Base-by-base conservation (phyloP, 106 monocot genomes). In the Vanilla planifolia region DNA sequence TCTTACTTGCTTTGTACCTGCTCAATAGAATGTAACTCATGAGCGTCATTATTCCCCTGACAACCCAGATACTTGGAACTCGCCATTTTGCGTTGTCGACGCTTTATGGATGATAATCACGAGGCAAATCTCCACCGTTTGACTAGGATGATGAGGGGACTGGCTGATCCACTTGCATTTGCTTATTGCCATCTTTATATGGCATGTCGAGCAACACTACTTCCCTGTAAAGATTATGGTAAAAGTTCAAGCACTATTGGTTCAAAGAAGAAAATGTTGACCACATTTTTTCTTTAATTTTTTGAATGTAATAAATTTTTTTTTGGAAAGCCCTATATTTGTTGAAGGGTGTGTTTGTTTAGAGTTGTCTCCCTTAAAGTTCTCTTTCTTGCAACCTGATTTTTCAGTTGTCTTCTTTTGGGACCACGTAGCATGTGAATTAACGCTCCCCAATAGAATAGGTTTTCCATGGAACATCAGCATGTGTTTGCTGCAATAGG, bases 111-210 rank as follows among this genome's bases (percentile, higher is more conserved):
- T 14, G 79, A 70, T 5, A 3, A 66, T 40, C 73, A 48, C 23
- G 28, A 21, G 6, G 19, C 16, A 24, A 52, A 62, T 40, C 27
- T 79, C 37, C 51, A 55, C 3, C 73, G 79, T 6, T 44, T 79
- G 55, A 25, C 69, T 22, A 74, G 69, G 79, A 79, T 79, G 79
- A 69, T 79, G 69, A 79, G 73, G 68, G 79, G 79, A 22, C 37
- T 79, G 8, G 68, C 79, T 33, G 79, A 79, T 74, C 79, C 79
- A 47, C 52, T 79, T 64, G 65, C 70, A 65, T 79, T 65, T 66
- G 60, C 70, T 34, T 79, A 74, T 61, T 79, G 79, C 28, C 69
- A 74, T 74, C 73, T 79, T 27, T 79, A 79, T 66, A 42, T 79
- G 69, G 73, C 64, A 29, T 70, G 22, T 37, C 65, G 65, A 66